These are phyloP conservation scores for Croton setiger DNA, from an alignment of 441 rosid species.

Conservation along the genomic window DNA sequence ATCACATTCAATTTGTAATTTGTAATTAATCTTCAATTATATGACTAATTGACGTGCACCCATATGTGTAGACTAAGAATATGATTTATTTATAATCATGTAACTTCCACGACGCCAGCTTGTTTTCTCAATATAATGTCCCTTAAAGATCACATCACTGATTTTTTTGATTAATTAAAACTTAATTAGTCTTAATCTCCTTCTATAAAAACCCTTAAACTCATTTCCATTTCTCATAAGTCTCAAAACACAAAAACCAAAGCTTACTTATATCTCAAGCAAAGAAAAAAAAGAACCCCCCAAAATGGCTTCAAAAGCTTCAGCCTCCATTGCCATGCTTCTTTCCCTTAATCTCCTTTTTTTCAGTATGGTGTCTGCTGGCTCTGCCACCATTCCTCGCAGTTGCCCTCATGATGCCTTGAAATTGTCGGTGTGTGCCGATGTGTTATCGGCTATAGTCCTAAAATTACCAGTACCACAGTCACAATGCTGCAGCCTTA, in stretches of 20 bases:
- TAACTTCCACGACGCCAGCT: too few relatives aligned
- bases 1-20: too few relatives aligned
- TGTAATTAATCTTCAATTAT: too few relatives aligned
- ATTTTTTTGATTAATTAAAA: background rate
- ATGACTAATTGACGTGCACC: too few relatives aligned
- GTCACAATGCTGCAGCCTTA: background rate
- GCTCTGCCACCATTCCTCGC: too few relatives aligned
- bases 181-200: background rate
- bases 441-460: background rate
- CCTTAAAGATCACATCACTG: background rate
- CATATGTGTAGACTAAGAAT: too few relatives aligned
- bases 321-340: constrained; percentile 7
- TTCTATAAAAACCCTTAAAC: background rate
- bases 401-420: constrained; percentile 49
- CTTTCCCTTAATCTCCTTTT: background rate
- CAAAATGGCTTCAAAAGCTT: constrained; percentile 2
- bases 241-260: background rate
- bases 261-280: background rate
- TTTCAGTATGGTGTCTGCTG: background rate
- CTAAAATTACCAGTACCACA: too few relatives aligned
- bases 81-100: too few relatives aligned
- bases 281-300: background rate
- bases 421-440: background rate
- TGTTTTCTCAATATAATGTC: too few relatives aligned
- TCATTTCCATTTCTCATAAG: background rate